These are phyloP conservation scores for Tolypocladium cylindrosporum DNA, from an alignment of 2,329 filamentous ascomycete species.

Conservation along the genomic window DNA sequence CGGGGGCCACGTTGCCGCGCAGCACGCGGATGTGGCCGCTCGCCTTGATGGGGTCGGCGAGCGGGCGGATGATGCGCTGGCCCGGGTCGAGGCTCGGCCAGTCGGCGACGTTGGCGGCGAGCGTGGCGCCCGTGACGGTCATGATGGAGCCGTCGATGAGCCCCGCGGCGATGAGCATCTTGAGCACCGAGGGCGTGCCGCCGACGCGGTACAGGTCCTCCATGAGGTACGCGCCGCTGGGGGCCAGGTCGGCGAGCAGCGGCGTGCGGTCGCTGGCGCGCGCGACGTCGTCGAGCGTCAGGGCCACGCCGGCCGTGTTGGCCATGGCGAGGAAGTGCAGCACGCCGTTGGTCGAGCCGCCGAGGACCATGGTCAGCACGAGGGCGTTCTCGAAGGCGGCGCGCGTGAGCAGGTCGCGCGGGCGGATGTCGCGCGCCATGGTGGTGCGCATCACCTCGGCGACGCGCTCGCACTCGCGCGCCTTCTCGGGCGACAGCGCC, in stretches of 20 bases:
- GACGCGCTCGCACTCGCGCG: constrained; percentile 74
- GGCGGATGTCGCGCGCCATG: constrained; percentile 75
- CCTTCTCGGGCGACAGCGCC: constrained; percentile 71
- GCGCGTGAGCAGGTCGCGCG: constrained; percentile 70
- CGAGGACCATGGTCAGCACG: constrained; percentile 85
- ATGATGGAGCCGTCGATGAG: constrained; percentile 68
- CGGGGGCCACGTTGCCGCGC: constrained; percentile 77
- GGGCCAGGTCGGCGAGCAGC: constrained; percentile 77
- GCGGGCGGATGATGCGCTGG: constrained; percentile 78
- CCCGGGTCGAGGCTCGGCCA: constrained; percentile 69
- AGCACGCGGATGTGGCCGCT: constrained; percentile 86
- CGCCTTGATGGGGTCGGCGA: constrained; percentile 64
- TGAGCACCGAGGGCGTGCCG: constrained; percentile 77
- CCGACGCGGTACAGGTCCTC: constrained; percentile 80
- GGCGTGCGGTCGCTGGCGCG: constrained; percentile 74
- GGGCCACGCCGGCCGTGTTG: constrained; percentile 64
- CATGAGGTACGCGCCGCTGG: constrained; percentile 77
- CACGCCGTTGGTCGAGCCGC: constrained; percentile 81
- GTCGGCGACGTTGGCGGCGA: constrained; percentile 69
- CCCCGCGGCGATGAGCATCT: constrained; percentile 67
- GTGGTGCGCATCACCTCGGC: constrained; percentile 69
- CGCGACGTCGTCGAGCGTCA: constrained; percentile 76
- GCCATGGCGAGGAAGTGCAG: constrained; percentile 89
- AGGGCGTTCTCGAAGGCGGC: constrained; percentile 80
- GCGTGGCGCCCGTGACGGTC: constrained; percentile 76